Evolutionary conservation across 2,329 filamentous ascomycete genomes (phyloP).

Genomic region (Fusarium cicatricum): DNA sequence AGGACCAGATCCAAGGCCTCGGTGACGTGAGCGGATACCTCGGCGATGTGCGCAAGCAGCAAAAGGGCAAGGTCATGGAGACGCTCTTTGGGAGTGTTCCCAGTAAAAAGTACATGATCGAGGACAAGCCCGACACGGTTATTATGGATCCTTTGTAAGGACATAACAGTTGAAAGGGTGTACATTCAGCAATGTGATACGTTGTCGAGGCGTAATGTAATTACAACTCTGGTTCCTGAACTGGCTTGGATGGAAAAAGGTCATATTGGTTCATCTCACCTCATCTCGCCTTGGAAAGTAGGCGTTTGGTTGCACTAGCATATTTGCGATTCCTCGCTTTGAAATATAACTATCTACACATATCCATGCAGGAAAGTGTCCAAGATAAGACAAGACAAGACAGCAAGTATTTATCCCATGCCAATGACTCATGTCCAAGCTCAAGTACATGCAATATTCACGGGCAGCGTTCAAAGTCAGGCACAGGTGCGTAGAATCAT

Average conservation of each 20-base stretch:
- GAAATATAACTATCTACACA: not conserved
- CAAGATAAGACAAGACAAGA: no score
- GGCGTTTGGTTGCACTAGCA: constrained; percentile 1
- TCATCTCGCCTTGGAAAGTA: not conserved
- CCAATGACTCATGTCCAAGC: not conserved
- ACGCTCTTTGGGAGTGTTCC: constrained; percentile 70
- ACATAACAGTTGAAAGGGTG: no score
- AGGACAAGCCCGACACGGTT: constrained; percentile 37
- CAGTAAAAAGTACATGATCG: constrained; percentile 46
- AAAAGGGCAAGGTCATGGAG: constrained; percentile 86
- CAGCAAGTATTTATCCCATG: not conserved
- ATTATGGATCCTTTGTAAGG: constrained; percentile 27
- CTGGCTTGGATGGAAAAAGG: not conserved
- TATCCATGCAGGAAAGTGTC: no score
- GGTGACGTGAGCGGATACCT: constrained; percentile 83
- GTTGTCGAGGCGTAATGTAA: no score
- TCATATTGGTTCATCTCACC: not conserved
- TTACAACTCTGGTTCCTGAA: no score
- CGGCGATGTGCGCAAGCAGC: constrained; percentile 75
- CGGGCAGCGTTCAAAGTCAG: not conserved
- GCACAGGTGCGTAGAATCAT: constrained; percentile 4
- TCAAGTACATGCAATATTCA: no score
- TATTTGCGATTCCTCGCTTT: no score
- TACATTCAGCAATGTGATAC: no score
- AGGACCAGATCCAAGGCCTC: constrained; percentile 85